Evolutionary conservation across 352 stramenopile genomes (phyloP).

Genomic region (Pythium sukuiense): DNA sequence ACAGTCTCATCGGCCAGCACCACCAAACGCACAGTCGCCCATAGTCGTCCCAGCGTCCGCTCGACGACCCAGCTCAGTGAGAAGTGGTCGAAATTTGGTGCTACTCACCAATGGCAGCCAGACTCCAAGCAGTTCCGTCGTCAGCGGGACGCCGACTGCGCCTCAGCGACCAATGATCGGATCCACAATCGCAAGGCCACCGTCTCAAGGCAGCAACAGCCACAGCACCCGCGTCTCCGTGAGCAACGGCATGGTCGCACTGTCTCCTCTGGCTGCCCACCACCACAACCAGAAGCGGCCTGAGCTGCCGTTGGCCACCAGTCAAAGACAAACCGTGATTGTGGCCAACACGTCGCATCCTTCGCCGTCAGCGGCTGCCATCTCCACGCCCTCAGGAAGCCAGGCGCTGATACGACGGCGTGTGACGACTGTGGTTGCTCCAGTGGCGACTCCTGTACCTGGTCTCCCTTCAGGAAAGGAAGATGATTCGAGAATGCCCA

Average conservation of each 20-base stretch:
- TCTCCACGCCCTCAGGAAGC: neutral
- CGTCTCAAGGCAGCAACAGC: constrained; percentile 15
- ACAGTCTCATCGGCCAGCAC: neutral
- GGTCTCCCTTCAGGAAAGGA: constrained; percentile 24
- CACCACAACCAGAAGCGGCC: constrained; percentile 3
- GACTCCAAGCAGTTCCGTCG: neutral
- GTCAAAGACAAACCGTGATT: constrained; percentile 24
- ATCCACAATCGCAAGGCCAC: constrained; percentile 8
- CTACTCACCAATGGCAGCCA: constrained; percentile 18
- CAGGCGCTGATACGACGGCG: constrained; percentile 8
- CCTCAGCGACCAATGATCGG: constrained; percentile 2
- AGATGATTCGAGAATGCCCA: constrained; percentile 23
- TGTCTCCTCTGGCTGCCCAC: constrained; percentile 22
- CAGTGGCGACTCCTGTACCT: neutral
- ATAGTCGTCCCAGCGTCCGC: neutral
- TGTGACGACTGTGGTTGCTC: neutral
- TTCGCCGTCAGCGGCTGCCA: constrained; percentile 2
- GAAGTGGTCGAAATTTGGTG: constrained; percentile 52
- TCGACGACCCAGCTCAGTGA: constrained; percentile 45
- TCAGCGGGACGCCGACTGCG: neutral
- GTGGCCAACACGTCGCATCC: constrained; percentile 1
- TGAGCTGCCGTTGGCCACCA: neutral
- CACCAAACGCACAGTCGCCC: neutral
- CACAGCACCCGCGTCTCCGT: constrained; percentile 25
- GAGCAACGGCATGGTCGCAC: constrained; percentile 42